Base-by-base conservation (phyloP, 805 yeast species). In the Yamadazyma scolyti region DNA sequence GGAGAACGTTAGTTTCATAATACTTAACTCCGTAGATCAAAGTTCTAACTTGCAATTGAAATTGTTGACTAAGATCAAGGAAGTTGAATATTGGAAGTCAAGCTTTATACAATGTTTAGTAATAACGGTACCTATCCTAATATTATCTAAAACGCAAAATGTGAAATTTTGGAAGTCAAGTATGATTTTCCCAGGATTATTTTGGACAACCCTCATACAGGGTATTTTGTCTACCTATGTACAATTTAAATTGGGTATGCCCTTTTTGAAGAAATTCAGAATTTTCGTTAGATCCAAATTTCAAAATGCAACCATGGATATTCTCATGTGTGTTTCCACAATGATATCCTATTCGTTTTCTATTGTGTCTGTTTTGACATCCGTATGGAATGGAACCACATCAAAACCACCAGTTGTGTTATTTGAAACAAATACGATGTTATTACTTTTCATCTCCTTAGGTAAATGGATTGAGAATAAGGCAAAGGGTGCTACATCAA, bases 401-500 rank as follows among this genome's bases (percentile, higher is more conserved):
- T 41, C 53, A 0, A 50, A 52, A 31, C 71, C 79, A 5, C 94
- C 96, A 5, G 76, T 71, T 31, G 75, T 82, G 1, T 65, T 88
- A 20, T 89, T 93, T 64, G 97, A 87, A 37, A 88, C 97, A 0
- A 71, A 87, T 1, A 77, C 81, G 10, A 86, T 94, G 94, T 67
- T 93, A 24, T 70, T 90, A 30, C 61, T 79, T 4, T 93, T 88
- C 54, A 88, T 93, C 16, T 73, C 93, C 6, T 61, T 88, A 26
- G 99, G 99, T 2, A 90, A 93, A 58, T 83, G 85, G 73, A 64
- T 89, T 14, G 99, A 93, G 51, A 85, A 84, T 56, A 77, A 73
- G 42, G 97, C 98, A 2, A 87, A 93, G 50, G 95, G 97, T 4
- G 86, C 84, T 37, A 93, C 97, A 0, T 85, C 97, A 0, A 74